Evolutionary conservation across 768 basidiomycete genomes (phyloP).

Genomic region (Tricholoma matsutake): DNA sequence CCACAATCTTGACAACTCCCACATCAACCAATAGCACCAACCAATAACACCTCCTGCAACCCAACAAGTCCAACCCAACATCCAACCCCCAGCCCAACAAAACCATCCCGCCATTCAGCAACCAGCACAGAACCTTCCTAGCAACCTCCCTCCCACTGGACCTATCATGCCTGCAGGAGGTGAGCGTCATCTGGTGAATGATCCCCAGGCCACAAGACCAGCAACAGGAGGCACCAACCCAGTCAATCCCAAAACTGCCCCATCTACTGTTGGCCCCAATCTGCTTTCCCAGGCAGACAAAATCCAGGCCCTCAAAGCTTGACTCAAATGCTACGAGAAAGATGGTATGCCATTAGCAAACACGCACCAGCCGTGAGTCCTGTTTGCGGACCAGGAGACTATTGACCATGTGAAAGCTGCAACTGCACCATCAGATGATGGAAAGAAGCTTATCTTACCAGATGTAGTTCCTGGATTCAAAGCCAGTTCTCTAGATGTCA

Average conservation of each 20-base stretch:
- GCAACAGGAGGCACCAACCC: neutral
- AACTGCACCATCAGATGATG: neutral
- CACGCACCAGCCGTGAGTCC: no score
- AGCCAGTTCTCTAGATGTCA: neutral
- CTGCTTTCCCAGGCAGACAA: neutral
- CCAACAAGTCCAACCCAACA: neutral
- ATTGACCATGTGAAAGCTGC: no score
- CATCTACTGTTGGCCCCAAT: neutral
- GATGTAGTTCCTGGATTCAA: neutral
- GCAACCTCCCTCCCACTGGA: neutral
- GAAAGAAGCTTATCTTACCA: neutral
- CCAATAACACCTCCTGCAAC: neutral
- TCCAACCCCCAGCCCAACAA: neutral
- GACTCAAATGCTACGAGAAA: neutral
- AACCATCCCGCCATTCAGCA: neutral
- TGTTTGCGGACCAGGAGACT: no score
- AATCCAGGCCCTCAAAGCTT: neutral
- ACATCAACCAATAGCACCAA: neutral
- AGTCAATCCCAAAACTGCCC: neutral
- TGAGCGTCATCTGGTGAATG: neutral
- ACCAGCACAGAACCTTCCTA: conserved; percentile 2
- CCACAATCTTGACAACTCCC: neutral
- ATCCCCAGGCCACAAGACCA: neutral
- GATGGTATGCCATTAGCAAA: neutral
- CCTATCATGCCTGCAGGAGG: neutral